Base-by-base conservation (phyloP, 768 basidiomycete genomes). In the Russula olivacea region DNA sequence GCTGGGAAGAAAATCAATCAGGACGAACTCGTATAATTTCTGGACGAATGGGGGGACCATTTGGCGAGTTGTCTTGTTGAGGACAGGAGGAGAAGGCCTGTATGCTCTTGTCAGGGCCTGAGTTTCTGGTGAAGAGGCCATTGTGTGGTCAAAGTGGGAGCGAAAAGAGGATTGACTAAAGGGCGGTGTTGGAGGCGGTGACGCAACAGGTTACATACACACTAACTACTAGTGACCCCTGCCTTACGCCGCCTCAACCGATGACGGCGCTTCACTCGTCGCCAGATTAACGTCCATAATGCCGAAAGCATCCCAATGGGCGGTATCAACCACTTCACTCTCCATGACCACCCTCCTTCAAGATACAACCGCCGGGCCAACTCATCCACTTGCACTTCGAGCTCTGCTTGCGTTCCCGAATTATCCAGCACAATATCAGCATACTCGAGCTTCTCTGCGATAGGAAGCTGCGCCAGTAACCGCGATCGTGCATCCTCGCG, bases 351-450 rank as follows among this genome's bases (percentile, higher is more conserved):
- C 10, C 86, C 83, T 0, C 75, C 79, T 19, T 79, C 75, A 43
- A 74, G 76, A 55, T 72, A 61, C 57, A 83, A 73, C 38, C 77
- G 76, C 6, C 65, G 59, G 1, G 82, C 75, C 43, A 83, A 72
- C 34, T 74, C 70, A 28, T 80, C 79, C 11, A 85, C 76, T 60
- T 85, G 82, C 1, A 67, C 69, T 40, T 86, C 78, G 11, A 98
- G 77, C 61, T 94, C 92, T 40, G 79, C 73, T 9, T 77, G 75
- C 0, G 87, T 78, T 1, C 93, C 92, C 7, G 91, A 91, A 72
- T 98, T 98, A 75, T 98, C 94, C 36, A 98, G 72, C 54, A 97
- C 85, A 56, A 84, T 71, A 71, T 95, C 92, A 4, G 93, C 95
- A 65, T 91, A 94, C n/a, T 76, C 69, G 5, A 93, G 77, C 72